Conservation (phyloP, 2,329 filamentous ascomycete genomes). For the Fusarium clavum region DNA sequence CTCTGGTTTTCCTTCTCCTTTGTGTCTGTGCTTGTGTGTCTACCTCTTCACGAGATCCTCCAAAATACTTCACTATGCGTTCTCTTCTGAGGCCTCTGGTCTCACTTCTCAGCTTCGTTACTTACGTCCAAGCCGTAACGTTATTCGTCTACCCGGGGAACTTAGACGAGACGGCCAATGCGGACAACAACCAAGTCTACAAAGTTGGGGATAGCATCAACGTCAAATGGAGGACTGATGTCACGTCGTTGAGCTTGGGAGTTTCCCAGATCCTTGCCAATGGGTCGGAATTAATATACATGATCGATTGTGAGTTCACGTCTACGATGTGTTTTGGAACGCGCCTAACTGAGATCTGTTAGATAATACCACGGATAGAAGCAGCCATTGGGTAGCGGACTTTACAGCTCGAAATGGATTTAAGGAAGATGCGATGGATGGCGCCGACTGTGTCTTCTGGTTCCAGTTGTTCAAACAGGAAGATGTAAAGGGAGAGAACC, state of each 20-base stretch:
- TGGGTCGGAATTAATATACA: neutral
- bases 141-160: conserved; percentile 10
- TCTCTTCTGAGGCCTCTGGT: conserved; percentile 58
- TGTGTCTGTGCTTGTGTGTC: neutral
- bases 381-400: conserved; percentile 1
- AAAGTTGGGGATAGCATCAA: conserved; percentile 7
- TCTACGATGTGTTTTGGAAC: no score
- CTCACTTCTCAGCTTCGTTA: neutral
- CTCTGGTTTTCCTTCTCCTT: neutral
- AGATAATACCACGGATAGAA: conserved; percentile 17
- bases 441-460: conserved; percentile 1
- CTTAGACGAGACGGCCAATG: neutral
- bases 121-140: neutral
- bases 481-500: neutral
- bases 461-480: neutral
- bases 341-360: neutral
- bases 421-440: neutral
- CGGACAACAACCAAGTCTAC: conserved; percentile 8
- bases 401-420: neutral
- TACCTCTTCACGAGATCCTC: neutral
- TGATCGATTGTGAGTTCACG: conserved; percentile 10
- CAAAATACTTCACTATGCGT: conserved; percentile 49
- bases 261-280: neutral
- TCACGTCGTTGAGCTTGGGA: neutral
- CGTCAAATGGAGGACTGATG: conserved; percentile 19